Evolutionary conservation across 1,284 basidiomycete species (phyloP).

Genomic region (Takashimella koratensis): DNA sequence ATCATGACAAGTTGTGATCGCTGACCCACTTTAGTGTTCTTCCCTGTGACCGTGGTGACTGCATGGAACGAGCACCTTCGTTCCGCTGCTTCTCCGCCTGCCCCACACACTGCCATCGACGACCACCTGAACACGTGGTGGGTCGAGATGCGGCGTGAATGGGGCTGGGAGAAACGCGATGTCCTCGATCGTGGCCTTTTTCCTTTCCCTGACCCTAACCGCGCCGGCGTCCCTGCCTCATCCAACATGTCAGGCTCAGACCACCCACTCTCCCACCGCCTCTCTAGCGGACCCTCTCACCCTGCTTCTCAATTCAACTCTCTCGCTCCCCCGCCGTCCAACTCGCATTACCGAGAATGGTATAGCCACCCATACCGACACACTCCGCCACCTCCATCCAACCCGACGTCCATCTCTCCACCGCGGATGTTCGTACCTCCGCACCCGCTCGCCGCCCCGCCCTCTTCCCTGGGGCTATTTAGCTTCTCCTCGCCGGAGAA

Average conservation of each 20-base stretch:
- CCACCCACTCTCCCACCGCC: not conserved
- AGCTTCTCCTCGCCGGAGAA: not conserved
- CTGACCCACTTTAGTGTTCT: slow-evolving; percentile 25
- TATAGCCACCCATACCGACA: not conserved
- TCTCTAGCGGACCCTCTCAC: not conserved
- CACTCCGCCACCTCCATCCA: not conserved
- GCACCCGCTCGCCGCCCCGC: not conserved
- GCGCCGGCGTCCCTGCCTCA: slow-evolving; percentile 2
- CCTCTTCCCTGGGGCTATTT: not conserved
- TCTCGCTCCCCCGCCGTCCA: not conserved
- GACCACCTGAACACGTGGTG: slow-evolving; percentile 38
- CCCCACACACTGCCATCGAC: slow-evolving; percentile 25
- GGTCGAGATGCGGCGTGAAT: slow-evolving; percentile 34
- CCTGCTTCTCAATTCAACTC: not conserved
- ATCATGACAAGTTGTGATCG: no score
- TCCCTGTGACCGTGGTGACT: slow-evolving; percentile 38
- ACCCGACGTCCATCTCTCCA: not conserved
- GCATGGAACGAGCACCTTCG: slow-evolving; percentile 43
- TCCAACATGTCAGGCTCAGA: no score
- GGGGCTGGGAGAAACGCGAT: slow-evolving; percentile 36
- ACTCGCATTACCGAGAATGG: not conserved
- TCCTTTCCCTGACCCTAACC: slow-evolving; percentile 9
- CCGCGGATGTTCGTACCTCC: not conserved
- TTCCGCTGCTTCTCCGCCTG: slow-evolving; percentile 16
- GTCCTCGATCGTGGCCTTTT: slow-evolving; percentile 27